Conservation (phyloP, 805 yeast species). For the Scheffersomyces coipomensis region DNA sequence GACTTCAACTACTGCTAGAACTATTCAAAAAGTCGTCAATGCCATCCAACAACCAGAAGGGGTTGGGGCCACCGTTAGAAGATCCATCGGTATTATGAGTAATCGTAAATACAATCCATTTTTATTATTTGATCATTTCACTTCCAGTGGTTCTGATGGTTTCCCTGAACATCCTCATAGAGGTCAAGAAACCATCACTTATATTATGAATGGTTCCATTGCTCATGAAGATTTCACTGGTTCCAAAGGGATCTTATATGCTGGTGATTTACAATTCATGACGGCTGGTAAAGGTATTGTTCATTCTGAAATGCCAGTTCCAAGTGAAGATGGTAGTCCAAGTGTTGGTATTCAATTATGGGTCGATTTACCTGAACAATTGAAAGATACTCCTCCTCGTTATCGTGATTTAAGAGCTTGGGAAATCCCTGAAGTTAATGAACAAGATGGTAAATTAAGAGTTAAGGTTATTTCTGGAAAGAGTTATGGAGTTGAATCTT, state of each 20-base stretch:
- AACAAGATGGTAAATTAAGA: conserved; percentile 58
- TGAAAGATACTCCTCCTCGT: conserved; percentile 66
- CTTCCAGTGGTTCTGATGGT: conserved; percentile 62
- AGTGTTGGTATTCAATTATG: conserved; percentile 76
- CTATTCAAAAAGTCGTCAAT: conserved; percentile 27
- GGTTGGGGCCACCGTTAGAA: conserved; percentile 81
- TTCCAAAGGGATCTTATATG: conserved; percentile 66
- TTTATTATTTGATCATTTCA: conserved; percentile 76
- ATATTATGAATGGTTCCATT: conserved; percentile 31
- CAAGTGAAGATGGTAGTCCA: conserved; percentile 47
- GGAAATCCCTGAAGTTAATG: conserved; percentile 70
- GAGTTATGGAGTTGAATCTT: conserved; percentile 72
- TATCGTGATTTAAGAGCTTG: conserved; percentile 71
- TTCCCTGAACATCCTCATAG: conserved; percentile 42
- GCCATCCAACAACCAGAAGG: conserved; percentile 81
- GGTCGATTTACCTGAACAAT: conserved; percentile 74
- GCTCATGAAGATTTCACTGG: conserved; percentile 76
- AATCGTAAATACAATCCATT: conserved; percentile 81
- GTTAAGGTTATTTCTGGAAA: conserved; percentile 78
- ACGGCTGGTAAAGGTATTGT: conserved; percentile 88
- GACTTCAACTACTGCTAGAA: no score
- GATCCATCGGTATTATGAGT: conserved; percentile 70
- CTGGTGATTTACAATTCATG: conserved; percentile 92
- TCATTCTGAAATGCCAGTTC: conserved; percentile 83
- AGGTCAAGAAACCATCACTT: conserved; percentile 39